phyloP scores from a whole-genome alignment of 164 flowering plant genomes.

The Taxillus chinensis region DNA sequence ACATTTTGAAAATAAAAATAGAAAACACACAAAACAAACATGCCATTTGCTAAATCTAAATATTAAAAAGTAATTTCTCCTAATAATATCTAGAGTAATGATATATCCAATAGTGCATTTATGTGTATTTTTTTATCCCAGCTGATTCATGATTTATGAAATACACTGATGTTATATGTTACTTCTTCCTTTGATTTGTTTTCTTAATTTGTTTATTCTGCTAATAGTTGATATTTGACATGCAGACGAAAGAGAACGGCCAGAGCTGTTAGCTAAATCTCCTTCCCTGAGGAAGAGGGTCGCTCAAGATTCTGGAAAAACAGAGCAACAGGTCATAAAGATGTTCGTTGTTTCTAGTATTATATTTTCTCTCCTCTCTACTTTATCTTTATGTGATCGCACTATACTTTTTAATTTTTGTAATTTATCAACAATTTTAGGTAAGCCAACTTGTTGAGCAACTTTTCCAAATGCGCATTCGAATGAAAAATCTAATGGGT shows the following conservation, averaged over 20 bases:
- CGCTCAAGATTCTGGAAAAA: slow-evolving; percentile 82
- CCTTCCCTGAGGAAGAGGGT: slow-evolving; percentile 76
- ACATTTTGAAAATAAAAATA: no score
- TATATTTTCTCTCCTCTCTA: not conserved
- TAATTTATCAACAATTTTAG: slow-evolving; percentile 20
- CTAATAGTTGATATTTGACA: not conserved
- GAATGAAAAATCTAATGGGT: slow-evolving; percentile 94
- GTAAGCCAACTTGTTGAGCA: slow-evolving; percentile 95
- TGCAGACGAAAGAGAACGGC: slow-evolving; percentile 96
- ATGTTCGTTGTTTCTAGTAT: not conserved
- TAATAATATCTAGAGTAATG: no score
- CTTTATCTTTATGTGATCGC: not conserved
- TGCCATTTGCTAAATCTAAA: no score
- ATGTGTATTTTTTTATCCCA: no score
- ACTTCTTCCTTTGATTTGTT: no score
- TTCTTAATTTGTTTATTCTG: not conserved
- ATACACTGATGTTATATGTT: no score
- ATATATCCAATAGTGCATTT: no score
- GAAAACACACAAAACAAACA: no score
- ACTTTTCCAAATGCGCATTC: slow-evolving; percentile 93
- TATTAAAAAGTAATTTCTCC: no score
- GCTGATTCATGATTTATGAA: no score
- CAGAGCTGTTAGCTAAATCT: slow-evolving; percentile 89
- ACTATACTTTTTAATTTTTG: not conserved
- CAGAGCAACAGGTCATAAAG: slow-evolving; percentile 74